These are phyloP conservation scores for Hemileia vastatrix DNA, from an alignment of 1,284 basidiomycete species.

Conservation along the genomic window DNA sequence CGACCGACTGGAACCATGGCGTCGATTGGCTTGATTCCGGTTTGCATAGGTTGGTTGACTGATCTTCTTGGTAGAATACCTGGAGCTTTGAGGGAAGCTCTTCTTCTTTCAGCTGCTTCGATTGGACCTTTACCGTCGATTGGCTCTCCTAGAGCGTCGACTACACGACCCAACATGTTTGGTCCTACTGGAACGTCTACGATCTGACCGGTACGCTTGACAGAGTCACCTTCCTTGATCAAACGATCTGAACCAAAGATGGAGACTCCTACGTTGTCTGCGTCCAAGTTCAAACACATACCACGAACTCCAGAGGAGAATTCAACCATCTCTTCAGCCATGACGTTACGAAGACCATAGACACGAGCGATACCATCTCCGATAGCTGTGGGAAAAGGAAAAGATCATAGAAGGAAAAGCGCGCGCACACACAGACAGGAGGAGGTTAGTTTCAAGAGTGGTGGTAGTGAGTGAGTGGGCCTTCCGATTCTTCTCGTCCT, in stretches of 20 bases:
- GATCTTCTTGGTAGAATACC: slow-evolving; percentile 98
- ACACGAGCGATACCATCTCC: slow-evolving; percentile 99
- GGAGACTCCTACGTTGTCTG: slow-evolving; percentile 99
- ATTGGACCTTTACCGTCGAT: slow-evolving; percentile 98
- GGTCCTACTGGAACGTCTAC: slow-evolving; percentile 99
- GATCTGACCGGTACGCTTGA: slow-evolving; percentile 99
- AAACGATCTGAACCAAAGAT: slow-evolving; percentile 99
- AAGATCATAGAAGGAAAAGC: slow-evolving; percentile 29
- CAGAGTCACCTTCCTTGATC: slow-evolving; percentile 99
- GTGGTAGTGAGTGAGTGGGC: too few species aligned
- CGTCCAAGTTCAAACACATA: slow-evolving; percentile 99
- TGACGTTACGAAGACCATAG: slow-evolving; percentile 67
- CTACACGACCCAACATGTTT: slow-evolving; percentile 90
- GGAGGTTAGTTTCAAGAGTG: slow-evolving; percentile 4
- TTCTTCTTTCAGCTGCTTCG: slow-evolving; percentile 78
- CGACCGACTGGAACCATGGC: slow-evolving; percentile 99
- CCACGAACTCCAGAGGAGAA: slow-evolving; percentile 85
- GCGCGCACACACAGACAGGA: slow-evolving; percentile 3
- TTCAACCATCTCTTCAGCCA: slow-evolving; percentile 99
- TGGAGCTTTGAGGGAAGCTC: slow-evolving; percentile 94
- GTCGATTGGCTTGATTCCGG: slow-evolving; percentile 98
- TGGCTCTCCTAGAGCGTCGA: slow-evolving; percentile 97
- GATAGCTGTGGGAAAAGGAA: slow-evolving; percentile 56
- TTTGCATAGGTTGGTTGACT: slow-evolving; percentile 99
- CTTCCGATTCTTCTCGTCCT: not conserved